Base-by-base conservation (phyloP, 345 rosid genomes). In the Leavenworthia alabamica region DNA sequence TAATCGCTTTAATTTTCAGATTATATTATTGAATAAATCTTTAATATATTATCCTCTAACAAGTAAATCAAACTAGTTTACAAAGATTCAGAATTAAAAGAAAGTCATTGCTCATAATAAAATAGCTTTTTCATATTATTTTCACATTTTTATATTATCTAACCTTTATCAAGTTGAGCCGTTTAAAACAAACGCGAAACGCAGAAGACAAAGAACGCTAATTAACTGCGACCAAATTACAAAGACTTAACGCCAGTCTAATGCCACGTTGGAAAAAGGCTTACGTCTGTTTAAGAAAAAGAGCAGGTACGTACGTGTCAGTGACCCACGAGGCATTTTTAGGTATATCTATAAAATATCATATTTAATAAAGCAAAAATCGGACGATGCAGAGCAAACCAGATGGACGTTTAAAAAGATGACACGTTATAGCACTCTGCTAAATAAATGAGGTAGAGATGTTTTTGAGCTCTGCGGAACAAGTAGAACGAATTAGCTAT, bases 271-370 rank as follows among this genome's bases (percentile, higher is more conserved):
- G 0, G 64, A 67, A 56, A 49, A 56, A 24, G 39, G 39, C 22
- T 7, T 5, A 40, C 52, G 66, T 43, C 66, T n/a, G 7, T 28
- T 17, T 5, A 7, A 31, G 14, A 49, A 58, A 50, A 68, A 28
- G 72, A 41, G 52, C 60, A 67, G 66, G 54, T 68, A 51, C 60
- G 22, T 20, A 1, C 22, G 22, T 20, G 2, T 46, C 68, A 19
- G 11, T 20, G 43, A 56, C 58, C 57, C 46, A 62, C 51, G 68
- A 45, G 64, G 29, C 23, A 54, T 62, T 62, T 70, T 23, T 23
- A 22, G 24, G 2, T 45, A 37, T 54, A 11, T 54, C 36, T 20
- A 14, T 2, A 10, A 45, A 43, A n/a, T 24, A 57, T 5, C 4
- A 4, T 22, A 40, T 48, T 14, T 49, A 41, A 41, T 24, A 60